Base-by-base conservation (phyloP, 2,329 filamentous ascomycete species). In the Colletotrichum camelliae region DNA sequence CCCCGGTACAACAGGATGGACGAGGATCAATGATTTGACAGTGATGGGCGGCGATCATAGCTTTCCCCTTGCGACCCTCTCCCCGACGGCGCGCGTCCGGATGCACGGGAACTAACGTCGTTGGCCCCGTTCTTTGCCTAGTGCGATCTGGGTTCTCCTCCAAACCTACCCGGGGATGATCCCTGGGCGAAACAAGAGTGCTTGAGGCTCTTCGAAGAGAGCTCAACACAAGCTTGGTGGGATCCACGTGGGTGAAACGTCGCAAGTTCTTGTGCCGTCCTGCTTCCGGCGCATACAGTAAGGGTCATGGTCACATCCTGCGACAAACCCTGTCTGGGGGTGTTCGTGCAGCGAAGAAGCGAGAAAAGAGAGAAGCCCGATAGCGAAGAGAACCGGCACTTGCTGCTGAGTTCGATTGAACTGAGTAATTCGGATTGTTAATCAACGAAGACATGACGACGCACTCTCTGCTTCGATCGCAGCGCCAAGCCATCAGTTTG, bases 401-500 rank as follows among this genome's bases (percentile, higher is more conserved):
- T 43, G n/a, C 13, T n/a, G 15, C 8, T 64, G 29, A 52, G 65
- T 69, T 74, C 58, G 24, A 29, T 13, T n/a, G 55, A 48, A 35
- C 16, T 35, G 37, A 62, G 58, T 21, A 24, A 27, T 52, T 48
- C 16, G 33, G 31, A 58, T 43, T 43, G 39, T 33, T 39, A n/a
- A 58, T 69, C 74, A 43, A 21, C 8, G 55, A n/a, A 29, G 33
- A 21, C 35, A 21, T 39, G 29, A 27, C 21, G 18, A 60, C 29
- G 29, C 58, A 31, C 16, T 8, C 31, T 29, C 43, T 37, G n/a
- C 33, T 12, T 39, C 33, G 24, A 5, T 31, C 27, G 65, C 48
- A 31, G 16, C 64, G 74, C 74, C 74, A 76, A 76, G 74, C 48
- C 31, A 64, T 69, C 70, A 76, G 70, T 76, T 76, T 74, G 74